Percentiles rank a stretch among this genome's conserved stretches.
These are phyloP conservation scores for Sugiyamaella xylanicola DNA, from an alignment of 1,139 yeast species.

Conservation along the genomic window DNA sequence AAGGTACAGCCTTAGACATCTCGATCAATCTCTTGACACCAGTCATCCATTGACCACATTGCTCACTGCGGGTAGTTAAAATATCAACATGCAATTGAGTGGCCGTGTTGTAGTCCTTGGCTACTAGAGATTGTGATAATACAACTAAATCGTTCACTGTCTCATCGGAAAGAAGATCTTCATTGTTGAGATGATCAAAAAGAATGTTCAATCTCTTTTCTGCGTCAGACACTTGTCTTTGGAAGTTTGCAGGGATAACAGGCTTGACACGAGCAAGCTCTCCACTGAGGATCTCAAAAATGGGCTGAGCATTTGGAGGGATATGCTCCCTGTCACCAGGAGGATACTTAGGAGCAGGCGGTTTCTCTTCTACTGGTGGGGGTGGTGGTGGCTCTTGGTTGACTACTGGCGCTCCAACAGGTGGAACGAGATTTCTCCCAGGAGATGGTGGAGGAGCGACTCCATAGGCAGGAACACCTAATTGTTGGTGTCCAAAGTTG, in stretches of 20 bases:
- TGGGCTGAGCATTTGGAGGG: constrained; percentile 58
- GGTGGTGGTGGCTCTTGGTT: constrained; percentile 32
- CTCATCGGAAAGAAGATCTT: constrained; percentile 62
- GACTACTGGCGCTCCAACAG: constrained; percentile 29
- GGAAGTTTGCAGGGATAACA: constrained; percentile 70
- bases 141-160: constrained; percentile 57
- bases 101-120: constrained; percentile 63
- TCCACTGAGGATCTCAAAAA: constrained; percentile 56
- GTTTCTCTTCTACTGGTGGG: constrained; percentile 36
- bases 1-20: constrained; percentile 49
- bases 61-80: constrained; percentile 66
- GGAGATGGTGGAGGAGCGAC: constrained; percentile 28
- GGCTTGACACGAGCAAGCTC: constrained; percentile 70
- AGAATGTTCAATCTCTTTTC: constrained; percentile 77
- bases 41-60: constrained; percentile 89
- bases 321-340: constrained; percentile 74
- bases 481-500: constrained; percentile 26
- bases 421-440: constrained; percentile 23
- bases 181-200: constrained; percentile 78
- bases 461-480: constrained; percentile 21
- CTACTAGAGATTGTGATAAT: constrained; percentile 54
- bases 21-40: constrained; percentile 89
- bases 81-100: constrained; percentile 54
- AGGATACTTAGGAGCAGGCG: constrained; percentile 54
- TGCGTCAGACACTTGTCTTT: constrained; percentile 77